Evolutionary conservation across 495 filamentous ascomycete species (phyloP).

Genomic region (Neurospora tetraspora): DNA sequence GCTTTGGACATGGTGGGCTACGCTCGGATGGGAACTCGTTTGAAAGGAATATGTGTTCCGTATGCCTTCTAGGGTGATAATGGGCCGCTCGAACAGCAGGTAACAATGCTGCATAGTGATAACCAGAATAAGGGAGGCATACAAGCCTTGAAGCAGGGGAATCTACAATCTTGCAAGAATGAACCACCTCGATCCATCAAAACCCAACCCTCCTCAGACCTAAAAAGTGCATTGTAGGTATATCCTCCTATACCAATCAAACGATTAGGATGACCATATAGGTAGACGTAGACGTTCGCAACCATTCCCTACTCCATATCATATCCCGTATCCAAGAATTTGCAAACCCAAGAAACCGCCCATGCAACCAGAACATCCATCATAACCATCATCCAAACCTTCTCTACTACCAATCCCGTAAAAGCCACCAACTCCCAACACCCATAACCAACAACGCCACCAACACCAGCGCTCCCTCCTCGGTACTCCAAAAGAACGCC

Average conservation of each 20-base stretch:
- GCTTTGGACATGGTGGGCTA: background rate
- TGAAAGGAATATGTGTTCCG: background rate
- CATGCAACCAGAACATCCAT: background rate
- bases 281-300: background rate
- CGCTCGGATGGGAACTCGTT: background rate
- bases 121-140: background rate
- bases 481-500: constrained; percentile 35
- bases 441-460: constrained; percentile 24
- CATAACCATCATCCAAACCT: background rate
- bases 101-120: background rate
- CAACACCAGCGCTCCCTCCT: constrained; percentile 28
- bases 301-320: background rate
- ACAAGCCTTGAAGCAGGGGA: background rate
- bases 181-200: background rate
- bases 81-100: background rate
- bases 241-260: background rate
- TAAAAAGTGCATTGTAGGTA: background rate
- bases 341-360: background rate
- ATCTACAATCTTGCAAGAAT: background rate
- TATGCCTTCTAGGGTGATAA: background rate
- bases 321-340: background rate
- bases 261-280: background rate
- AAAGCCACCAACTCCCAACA: constrained; percentile 32
- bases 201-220: background rate
- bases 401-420: constrained; percentile 2